Evolutionary conservation across 1,284 basidiomycete species (phyloP), one percentile per base, ranked within the genome.

Genomic region (Ceratobasidium sp.): DNA sequence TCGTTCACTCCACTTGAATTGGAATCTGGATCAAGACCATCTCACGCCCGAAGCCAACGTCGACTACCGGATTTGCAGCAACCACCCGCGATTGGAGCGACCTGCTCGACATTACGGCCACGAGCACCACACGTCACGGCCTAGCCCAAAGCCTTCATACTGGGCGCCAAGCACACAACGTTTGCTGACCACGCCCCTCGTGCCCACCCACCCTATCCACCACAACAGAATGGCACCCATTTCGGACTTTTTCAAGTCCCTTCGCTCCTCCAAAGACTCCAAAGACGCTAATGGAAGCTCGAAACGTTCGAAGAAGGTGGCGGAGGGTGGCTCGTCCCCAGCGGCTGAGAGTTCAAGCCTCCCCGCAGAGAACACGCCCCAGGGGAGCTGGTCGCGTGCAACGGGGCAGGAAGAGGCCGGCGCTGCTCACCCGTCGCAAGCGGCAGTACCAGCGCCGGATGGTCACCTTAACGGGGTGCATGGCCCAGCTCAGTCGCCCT

Each of bases 61-160:
- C 71, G 78, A 78, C 70, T 46, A 55, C 57, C 78, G 7, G 78
- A 50, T 57, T 59, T 67, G 65, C 65, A 59, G 60, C 46, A 54
- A 38, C 27, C 59, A 44, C 64, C 41, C 57, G 18, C 73, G 74
- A 50, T 50, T 44, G 18, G 62, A 75, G n/a, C 59, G n/a, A 65
- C 33, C 27, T 12, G 12, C n/a, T 20, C 60, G 6, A 66, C 57
- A 33, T 23, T 27, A 38, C 44, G 65, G 50, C 65, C 27, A 67
- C 65, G 65, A 67, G 65, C 44, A 67, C 20, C 44, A 50, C 65
- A 20, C 30, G 48, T 52, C 48, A 48, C 65, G 46, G 65, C 46
- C 65, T 33, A 67, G 44, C 27, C 20, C 65, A 33, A 41, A 52
- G 87, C 89, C 74, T 89, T 90, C 66, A 86, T 88, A 81, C 85